Evolutionary conservation across 192 early-diverging fungal species (phyloP).

Genomic region (Rhizoclosmatium globosum): DNA sequence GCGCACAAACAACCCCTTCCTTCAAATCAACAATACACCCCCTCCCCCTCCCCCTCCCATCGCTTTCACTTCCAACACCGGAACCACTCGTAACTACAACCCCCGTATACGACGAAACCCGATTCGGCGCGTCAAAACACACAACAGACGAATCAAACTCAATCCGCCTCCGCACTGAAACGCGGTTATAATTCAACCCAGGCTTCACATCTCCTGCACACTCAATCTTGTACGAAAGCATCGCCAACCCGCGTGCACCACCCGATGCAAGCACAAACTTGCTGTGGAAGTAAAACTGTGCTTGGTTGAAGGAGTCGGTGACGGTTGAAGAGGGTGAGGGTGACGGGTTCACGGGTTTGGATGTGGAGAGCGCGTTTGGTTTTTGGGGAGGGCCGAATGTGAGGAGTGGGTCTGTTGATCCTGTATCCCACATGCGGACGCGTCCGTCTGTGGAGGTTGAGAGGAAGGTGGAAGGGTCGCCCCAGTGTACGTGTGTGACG

Average conservation of each 20-base stretch:
- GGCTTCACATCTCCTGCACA: not conserved
- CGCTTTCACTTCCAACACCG: conserved; percentile 28
- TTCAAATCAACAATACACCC: conserved; percentile 10
- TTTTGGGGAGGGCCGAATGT: not conserved
- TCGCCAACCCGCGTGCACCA: not conserved
- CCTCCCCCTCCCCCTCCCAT: conserved; percentile 19
- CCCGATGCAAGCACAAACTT: not conserved
- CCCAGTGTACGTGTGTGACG: conserved; percentile 40
- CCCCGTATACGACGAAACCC: not conserved
- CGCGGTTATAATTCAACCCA: conserved; percentile 23
- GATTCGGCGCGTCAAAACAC: conserved; percentile 23
- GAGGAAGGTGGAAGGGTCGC: conserved; percentile 25
- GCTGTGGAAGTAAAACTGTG: conserved; percentile 7
- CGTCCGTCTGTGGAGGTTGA: conserved; percentile 39
- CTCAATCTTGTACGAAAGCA: not conserved
- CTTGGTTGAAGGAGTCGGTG: not conserved
- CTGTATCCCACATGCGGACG: conserved; percentile 41
- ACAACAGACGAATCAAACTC: not conserved
- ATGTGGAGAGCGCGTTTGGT: not conserved
- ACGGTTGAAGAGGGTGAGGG: not conserved
- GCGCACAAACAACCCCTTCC: not conserved
- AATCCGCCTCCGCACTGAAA: not conserved
- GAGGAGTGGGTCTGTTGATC: conserved; percentile 20
- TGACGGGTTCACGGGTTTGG: not conserved
- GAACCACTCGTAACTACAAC: not conserved